These are phyloP conservation scores for Tricholoma saponaceum DNA, from an alignment of 768 basidiomycete genomes.

Conservation along the genomic window DNA sequence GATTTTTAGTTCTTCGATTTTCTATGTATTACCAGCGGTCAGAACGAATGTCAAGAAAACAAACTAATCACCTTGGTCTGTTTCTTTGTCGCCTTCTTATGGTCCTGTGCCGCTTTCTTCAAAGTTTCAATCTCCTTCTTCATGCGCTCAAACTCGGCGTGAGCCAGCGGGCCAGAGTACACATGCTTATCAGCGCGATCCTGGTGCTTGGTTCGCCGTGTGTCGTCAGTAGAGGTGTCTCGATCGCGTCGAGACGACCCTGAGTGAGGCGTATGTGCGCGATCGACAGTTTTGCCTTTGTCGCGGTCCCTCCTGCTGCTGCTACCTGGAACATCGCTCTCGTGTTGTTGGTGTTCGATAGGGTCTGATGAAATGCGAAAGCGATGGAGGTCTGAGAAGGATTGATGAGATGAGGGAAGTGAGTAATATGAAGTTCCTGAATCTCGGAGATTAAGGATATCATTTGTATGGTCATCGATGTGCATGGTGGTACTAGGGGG, in stretches of 20 bases:
- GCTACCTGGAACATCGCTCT: neutral
- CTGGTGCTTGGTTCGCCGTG: conserved; percentile 10
- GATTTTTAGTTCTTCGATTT: conserved; percentile 47
- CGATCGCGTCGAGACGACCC: conserved; percentile 8
- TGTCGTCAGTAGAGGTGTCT: conserved; percentile 4
- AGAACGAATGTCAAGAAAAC: conserved; percentile 5
- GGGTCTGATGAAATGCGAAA: neutral
- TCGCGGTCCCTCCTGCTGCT: conserved; percentile 12
- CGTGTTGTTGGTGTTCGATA: neutral
- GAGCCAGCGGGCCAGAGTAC: conserved; percentile 33
- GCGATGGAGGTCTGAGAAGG: neutral
- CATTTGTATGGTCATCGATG: conserved; percentile 6
- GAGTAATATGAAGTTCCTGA: neutral
- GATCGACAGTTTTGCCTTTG: conserved; percentile 19
- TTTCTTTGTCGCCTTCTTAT: conserved; percentile 48
- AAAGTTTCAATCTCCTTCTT: conserved; percentile 54
- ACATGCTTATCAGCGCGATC: conserved; percentile 12
- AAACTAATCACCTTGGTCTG: conserved; percentile 46
- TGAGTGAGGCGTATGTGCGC: conserved; percentile 1
- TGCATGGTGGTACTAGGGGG: no score
- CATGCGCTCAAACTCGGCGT: conserved; percentile 49
- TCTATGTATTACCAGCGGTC: conserved; percentile 26
- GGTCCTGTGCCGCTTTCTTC: conserved; percentile 44
- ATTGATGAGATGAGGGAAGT: neutral
- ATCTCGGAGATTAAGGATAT: conserved; percentile 3